Percentiles rank a stretch among this genome's conserved stretches.
These are phyloP conservation scores for Metschnikowia gelsemii DNA, from an alignment of 805 yeast species.

Conservation along the genomic window DNA sequence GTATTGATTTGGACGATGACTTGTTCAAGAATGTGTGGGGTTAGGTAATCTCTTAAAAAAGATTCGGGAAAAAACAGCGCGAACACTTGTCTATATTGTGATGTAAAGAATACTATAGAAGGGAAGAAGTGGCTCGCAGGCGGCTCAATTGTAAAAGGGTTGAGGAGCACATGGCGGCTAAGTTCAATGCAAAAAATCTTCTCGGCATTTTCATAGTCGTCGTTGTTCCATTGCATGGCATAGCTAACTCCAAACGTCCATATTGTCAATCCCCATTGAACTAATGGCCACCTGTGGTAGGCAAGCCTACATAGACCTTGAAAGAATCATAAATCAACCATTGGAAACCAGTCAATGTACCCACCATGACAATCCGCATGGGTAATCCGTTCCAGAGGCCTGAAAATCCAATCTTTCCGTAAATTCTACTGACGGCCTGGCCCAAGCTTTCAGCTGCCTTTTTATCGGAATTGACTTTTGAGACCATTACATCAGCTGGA, in stretches of 20 bases:
- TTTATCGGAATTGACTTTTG: slow-evolving; percentile 79
- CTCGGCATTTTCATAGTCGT: too few species aligned
- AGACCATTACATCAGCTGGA: slow-evolving; percentile 99
- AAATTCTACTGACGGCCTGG: slow-evolving; percentile 70
- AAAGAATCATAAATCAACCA: slow-evolving; percentile 96
- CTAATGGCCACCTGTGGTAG: slow-evolving; percentile 75
- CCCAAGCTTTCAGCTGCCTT: slow-evolving; percentile 63
- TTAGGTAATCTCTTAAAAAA: too few species aligned
- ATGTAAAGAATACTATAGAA: too few species aligned
- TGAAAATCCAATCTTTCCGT: slow-evolving; percentile 75
- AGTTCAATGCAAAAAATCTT: too few species aligned
- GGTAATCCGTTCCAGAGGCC: slow-evolving; percentile 96
- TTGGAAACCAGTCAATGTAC: slow-evolving; percentile 95
- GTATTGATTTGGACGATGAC: slow-evolving; percentile 51
- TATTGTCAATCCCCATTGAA: not conserved
- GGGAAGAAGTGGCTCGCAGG: too few species aligned
- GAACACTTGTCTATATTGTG: not conserved
- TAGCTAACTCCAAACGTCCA: too few species aligned
- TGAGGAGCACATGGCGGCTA: too few species aligned
- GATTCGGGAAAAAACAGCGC: too few species aligned
- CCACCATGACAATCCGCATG: slow-evolving; percentile 94
- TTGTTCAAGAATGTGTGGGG: slow-evolving; percentile 70
- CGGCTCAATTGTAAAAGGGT: too few species aligned
- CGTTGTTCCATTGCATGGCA: too few species aligned
- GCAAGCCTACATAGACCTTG: slow-evolving; percentile 91